A percentile compares a stretch with the other conserved stretches of the same genome.
Conservation (phyloP, 768 basidiomycete genomes). For the Mycena floridula region DNA sequence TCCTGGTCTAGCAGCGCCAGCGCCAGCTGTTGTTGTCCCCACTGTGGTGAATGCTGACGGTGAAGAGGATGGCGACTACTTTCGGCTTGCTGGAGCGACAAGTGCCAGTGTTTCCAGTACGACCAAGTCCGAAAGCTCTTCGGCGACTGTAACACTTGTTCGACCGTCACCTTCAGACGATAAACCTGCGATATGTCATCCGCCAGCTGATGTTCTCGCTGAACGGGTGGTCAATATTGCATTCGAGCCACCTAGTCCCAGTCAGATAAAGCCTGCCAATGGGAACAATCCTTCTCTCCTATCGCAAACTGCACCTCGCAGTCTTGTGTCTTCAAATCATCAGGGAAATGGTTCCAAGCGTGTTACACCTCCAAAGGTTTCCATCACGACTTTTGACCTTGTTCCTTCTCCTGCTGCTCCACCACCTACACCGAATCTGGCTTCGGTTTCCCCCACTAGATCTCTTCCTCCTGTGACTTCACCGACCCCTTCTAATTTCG, state of each 20-base stretch:
- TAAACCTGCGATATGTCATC: background rate
- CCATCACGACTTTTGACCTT: background rate
- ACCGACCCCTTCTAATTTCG: background rate
- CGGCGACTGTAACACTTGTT: slow-evolving; percentile 31
- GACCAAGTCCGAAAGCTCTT: slow-evolving; percentile 30
- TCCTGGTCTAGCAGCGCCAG: slow-evolving; percentile 44
- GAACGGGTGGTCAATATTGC: background rate
- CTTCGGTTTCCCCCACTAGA: background rate
- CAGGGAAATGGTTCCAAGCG: background rate
- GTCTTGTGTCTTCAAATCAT: no score
- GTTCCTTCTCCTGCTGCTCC: slow-evolving; percentile 6
- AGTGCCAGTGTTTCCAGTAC: slow-evolving; percentile 2
- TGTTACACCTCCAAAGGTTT: background rate
- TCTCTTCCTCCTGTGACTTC: background rate
- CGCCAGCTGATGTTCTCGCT: background rate
- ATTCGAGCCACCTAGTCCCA: no score
- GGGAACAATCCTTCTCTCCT: slow-evolving; percentile 43
- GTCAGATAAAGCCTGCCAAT: slow-evolving; percentile 10
- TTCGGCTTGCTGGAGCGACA: slow-evolving; percentile 27
- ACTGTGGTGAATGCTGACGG: slow-evolving; percentile 40
- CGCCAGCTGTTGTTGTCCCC: slow-evolving; percentile 48
- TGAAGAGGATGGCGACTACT: slow-evolving; percentile 30
- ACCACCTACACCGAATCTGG: slow-evolving; percentile 5
- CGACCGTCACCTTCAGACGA: slow-evolving; percentile 32
- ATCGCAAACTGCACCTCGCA: slow-evolving; percentile 56